phyloP scores from a whole-genome alignment of 768 basidiomycete species.

The Leccinum ochraceum region DNA sequence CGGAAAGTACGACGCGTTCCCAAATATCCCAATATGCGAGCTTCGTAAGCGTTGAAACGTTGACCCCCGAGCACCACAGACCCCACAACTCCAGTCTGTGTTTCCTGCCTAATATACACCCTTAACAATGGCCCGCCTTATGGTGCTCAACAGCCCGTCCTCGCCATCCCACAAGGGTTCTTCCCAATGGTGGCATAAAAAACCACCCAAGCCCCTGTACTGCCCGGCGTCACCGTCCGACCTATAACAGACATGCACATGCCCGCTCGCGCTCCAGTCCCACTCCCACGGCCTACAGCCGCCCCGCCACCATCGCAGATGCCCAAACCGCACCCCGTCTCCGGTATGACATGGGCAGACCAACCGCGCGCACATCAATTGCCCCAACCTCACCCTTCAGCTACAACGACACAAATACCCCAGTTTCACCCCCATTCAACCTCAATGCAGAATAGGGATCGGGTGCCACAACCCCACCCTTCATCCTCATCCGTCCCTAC shows the following conservation, averaged over 20 bases:
- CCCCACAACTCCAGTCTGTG: conserved; percentile 21
- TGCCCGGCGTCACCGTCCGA: conserved; percentile 1
- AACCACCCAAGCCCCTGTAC: conserved; percentile 15
- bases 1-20: conserved; percentile 20
- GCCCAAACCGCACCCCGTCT: background rate
- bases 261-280: conserved; percentile 3
- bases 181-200: conserved; percentile 26
- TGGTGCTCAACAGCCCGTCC: conserved; percentile 29
- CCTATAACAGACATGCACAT: conserved; percentile 14
- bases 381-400: background rate
- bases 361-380: background rate
- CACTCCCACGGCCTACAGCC: background rate
- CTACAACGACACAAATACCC: background rate
- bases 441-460: background rate
- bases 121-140: conserved; percentile 28
- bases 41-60: conserved; percentile 14
- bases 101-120: conserved; percentile 34
- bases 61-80: conserved; percentile 22
- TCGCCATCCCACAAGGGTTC: conserved; percentile 29
- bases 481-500: background rate
- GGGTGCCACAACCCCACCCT: background rate
- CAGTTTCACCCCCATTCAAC: background rate
- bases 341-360: background rate
- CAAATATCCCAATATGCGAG: background rate
- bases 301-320: background rate